A percentile compares a stretch with the other conserved stretches of the same genome.
phyloP scores from a whole-genome alignment of 2,329 filamentous ascomycete species.

The Scedosporium minutisporum region DNA sequence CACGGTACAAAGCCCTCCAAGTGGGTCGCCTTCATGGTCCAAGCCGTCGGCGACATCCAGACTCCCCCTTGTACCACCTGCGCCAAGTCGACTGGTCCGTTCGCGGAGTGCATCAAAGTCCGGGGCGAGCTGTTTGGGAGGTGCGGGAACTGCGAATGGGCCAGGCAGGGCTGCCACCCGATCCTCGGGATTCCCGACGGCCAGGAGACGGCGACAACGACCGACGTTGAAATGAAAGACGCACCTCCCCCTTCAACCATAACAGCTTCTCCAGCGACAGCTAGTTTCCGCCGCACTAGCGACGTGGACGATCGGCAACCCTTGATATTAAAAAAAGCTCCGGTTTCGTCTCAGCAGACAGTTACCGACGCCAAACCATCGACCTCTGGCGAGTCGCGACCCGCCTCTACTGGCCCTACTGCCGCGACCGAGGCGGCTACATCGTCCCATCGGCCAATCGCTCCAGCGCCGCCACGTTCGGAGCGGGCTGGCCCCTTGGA shows the following conservation, averaged over 20 bases:
- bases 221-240: not conserved
- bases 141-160: slow-evolving; percentile 44
- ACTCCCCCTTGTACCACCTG: slow-evolving; percentile 30
- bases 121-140: slow-evolving; percentile 31
- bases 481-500: not conserved
- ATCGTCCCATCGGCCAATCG: not conserved
- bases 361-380: not conserved
- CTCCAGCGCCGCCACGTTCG: not conserved
- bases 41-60: slow-evolving; percentile 36
- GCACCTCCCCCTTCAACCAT: not conserved
- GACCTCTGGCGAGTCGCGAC: not conserved
- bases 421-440: not conserved
- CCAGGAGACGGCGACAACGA: not conserved
- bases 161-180: slow-evolving; percentile 26
- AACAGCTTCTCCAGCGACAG: not conserved
- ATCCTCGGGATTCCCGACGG: slow-evolving; percentile 11
- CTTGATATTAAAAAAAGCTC: not conserved
- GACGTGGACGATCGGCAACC: not conserved
- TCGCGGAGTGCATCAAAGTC: slow-evolving; percentile 34
- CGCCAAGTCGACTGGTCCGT: slow-evolving; percentile 31
- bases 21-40: slow-evolving; percentile 40
- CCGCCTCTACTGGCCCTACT: not conserved
- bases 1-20: slow-evolving; percentile 30
- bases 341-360: not conserved
- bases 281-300: not conserved